These are phyloP conservation scores for Pseudogymnoascus sp. DNA, from an alignment of 2,329 filamentous ascomycete genomes.

Conservation along the genomic window DNA sequence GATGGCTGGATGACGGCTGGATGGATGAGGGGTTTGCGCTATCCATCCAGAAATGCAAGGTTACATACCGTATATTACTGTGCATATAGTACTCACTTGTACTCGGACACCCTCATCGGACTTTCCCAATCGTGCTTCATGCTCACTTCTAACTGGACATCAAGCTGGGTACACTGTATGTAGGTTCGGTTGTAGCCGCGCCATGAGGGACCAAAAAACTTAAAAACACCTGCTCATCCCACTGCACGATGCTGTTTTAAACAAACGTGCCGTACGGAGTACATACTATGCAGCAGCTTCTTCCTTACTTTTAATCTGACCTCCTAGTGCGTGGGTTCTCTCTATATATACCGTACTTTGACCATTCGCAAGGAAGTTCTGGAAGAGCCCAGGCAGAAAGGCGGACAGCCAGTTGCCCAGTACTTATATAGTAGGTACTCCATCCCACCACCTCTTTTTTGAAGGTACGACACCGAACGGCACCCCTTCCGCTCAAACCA, in stretches of 20 bases:
- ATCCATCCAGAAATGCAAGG: not conserved
- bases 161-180: not conserved
- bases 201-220: not conserved
- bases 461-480: not conserved
- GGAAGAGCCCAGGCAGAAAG: not conserved
- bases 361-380: not conserved
- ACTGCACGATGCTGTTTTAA: not conserved
- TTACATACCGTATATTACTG: not conserved
- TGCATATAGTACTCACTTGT: not conserved
- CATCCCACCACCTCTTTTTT: not conserved
- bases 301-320: not conserved
- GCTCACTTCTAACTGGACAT: not conserved
- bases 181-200: slow-evolving; percentile 2
- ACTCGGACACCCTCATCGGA: not conserved
- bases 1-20: not conserved
- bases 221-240: not conserved
- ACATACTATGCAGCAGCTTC: not conserved
- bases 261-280: not conserved
- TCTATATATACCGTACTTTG: not conserved
- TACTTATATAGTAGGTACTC: not conserved
- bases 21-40: not conserved
- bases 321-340: not conserved
- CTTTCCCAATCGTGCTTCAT: slow-evolving; percentile 1
- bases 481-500: not conserved
- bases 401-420: not conserved